Percentiles rank a stretch among this genome's conserved stretches.
phyloP scores from a whole-genome alignment of 2,329 filamentous ascomycete species.

The Aspergillus ustus region DNA sequence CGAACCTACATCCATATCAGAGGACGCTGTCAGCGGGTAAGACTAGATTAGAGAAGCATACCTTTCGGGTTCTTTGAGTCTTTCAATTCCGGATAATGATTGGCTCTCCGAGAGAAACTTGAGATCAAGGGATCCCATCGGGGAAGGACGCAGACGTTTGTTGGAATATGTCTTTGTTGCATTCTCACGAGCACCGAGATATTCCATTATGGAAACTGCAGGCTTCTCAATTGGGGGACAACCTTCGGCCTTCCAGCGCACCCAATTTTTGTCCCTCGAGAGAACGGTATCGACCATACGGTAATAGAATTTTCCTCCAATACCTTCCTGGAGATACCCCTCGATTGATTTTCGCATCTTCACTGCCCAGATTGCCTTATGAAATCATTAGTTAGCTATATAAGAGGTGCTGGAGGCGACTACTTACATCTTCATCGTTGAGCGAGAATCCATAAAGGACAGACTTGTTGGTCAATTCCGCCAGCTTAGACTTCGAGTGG shows the following conservation, averaged over 20 bases:
- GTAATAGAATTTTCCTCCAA: conserved; percentile 90
- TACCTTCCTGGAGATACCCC: conserved; percentile 77
- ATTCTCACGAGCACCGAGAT: conserved; percentile 69
- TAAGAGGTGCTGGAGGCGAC: neutral
- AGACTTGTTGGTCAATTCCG: conserved; percentile 78
- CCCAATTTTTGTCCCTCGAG: conserved; percentile 97
- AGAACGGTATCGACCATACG: conserved; percentile 97
- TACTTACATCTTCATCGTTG: conserved; percentile 76
- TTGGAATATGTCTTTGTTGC: conserved; percentile 70
- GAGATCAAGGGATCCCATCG: conserved; percentile 75
- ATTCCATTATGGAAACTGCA: conserved; percentile 70
- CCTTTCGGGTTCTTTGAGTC: conserved; percentile 67
- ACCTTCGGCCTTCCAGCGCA: conserved; percentile 94
- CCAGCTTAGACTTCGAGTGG: conserved; percentile 78
- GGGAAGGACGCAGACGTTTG: conserved; percentile 70
- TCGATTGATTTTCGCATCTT: conserved; percentile 79
- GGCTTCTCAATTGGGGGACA: conserved; percentile 84
- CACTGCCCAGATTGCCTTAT: conserved; percentile 78
- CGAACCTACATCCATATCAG: conserved; percentile 55
- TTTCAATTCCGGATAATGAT: conserved; percentile 65
- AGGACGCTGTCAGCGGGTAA: neutral
- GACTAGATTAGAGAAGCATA: conserved; percentile 34
- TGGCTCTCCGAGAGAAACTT: conserved; percentile 76
- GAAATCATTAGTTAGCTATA: conserved; percentile 22
- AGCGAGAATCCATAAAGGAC: conserved; percentile 82